Evolutionary conservation across 805 yeast genomes (phyloP).

Genomic region (Cyberlindnera xishuangbannaensis): DNA sequence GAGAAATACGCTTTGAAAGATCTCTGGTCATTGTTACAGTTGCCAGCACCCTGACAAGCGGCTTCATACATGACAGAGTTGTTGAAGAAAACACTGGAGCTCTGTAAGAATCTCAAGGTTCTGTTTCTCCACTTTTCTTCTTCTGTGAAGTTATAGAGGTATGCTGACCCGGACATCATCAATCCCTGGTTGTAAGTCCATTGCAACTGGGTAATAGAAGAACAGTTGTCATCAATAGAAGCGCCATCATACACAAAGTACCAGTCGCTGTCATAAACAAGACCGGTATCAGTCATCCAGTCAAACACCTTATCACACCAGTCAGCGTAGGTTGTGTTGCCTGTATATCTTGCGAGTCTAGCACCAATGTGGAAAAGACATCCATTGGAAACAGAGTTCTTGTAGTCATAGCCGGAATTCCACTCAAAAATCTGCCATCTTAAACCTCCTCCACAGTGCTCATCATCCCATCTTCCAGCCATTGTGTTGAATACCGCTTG

Average conservation of each 20-base stretch:
- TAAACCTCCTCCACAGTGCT: slow-evolving; percentile 65
- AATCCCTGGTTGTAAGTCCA: slow-evolving; percentile 78
- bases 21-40: slow-evolving; percentile 70
- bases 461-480: slow-evolving; percentile 71
- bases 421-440: slow-evolving; percentile 91
- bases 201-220: slow-evolving; percentile 44
- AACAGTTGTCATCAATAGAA: slow-evolving; percentile 42
- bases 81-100: slow-evolving; percentile 53
- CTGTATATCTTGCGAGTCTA: slow-evolving; percentile 73
- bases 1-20: slow-evolving; percentile 68
- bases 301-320: slow-evolving; percentile 70
- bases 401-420: slow-evolving; percentile 84
- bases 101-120: slow-evolving; percentile 39
- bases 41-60: slow-evolving; percentile 54
- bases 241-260: slow-evolving; percentile 60
- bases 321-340: slow-evolving; percentile 64
- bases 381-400: slow-evolving; percentile 85
- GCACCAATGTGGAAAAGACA: slow-evolving; percentile 77
- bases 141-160: slow-evolving; percentile 54
- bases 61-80: slow-evolving; percentile 57
- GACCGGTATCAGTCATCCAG: slow-evolving; percentile 55
- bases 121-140: slow-evolving; percentile 56
- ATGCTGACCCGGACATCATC: slow-evolving; percentile 64
- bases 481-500: slow-evolving; percentile 87
- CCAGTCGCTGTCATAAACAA: slow-evolving; percentile 36